These are phyloP conservation scores for Yamadazyma spencermartinsiae DNA, from an alignment of 1,139 yeast genomes.

Conservation along the genomic window DNA sequence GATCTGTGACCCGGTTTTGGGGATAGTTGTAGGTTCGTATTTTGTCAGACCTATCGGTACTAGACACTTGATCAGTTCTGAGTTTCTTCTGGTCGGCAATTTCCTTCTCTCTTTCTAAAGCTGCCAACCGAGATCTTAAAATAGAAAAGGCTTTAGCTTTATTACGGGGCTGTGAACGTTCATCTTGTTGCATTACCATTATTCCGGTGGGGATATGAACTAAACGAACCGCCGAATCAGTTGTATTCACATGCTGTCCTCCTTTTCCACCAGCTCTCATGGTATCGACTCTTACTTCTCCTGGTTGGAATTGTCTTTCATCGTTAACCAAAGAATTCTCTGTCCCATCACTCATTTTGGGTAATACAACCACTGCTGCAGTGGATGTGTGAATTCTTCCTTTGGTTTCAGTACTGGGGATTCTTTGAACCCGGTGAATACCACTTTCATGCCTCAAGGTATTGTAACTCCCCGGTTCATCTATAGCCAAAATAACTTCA, in stretches of 20 bases:
- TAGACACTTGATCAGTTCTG: conserved; percentile 80
- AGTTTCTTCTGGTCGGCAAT: conserved; percentile 64
- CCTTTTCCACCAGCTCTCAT: conserved; percentile 98
- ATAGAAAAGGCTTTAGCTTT: conserved; percentile 92
- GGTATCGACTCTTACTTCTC: conserved; percentile 87
- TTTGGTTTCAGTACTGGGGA: conserved; percentile 90
- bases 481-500: conserved; percentile 76
- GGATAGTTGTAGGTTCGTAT: conserved; percentile 91
- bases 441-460: conserved; percentile 85
- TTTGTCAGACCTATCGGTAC: conserved; percentile 91
- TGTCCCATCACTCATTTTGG: conserved; percentile 67
- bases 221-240: conserved; percentile 93
- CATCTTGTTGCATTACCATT: conserved; percentile 89
- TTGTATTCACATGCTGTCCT: conserved; percentile 97
- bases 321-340: conserved; percentile 56
- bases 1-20: conserved; percentile 92
- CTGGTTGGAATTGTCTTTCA: conserved; percentile 77
- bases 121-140: conserved; percentile 81
- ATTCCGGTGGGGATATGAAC: conserved; percentile 93
- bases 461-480: conserved; percentile 76
- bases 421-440: conserved; percentile 92
- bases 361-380: conserved; percentile 91
- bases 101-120: conserved; percentile 66
- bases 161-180: conserved; percentile 90
- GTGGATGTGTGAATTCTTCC: conserved; percentile 96